These are phyloP conservation scores for Edaphochlamys debaryana DNA, from an alignment of 139 green algal species.

Conservation along the genomic window DNA sequence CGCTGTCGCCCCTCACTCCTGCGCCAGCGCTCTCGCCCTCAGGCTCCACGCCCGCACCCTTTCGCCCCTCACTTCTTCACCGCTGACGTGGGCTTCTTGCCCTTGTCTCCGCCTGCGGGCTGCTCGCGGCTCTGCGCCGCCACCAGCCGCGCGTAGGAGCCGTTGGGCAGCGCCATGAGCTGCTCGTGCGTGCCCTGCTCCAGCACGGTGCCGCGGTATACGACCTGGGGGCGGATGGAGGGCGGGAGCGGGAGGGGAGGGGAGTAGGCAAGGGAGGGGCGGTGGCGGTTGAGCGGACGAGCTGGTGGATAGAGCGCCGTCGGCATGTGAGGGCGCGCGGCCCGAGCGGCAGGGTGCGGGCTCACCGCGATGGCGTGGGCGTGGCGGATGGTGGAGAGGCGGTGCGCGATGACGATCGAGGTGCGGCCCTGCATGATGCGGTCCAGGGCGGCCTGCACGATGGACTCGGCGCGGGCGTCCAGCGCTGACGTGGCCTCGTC, in stretches of 20 bases:
- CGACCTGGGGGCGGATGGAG: conserved; percentile 34
- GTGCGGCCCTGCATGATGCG: conserved; percentile 77
- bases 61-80: no score
- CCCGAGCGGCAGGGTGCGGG: conserved; percentile 16
- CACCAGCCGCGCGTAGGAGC: conserved; percentile 76
- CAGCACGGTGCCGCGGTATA: conserved; percentile 60
- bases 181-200: conserved; percentile 68
- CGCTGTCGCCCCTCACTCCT: no score
- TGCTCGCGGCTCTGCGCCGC: conserved; percentile 60
- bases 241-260: no score
- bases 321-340: no score
- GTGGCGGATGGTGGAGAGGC: conserved; percentile 85
- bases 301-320: no score
- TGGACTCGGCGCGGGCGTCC: conserved; percentile 75
- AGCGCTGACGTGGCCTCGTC: conserved; percentile 65
- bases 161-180: conserved; percentile 59
- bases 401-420: conserved; percentile 92
- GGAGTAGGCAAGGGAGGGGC: no score
- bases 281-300: neutral
- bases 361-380: conserved; percentile 83
- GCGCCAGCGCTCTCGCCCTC: no score
- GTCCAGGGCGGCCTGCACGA: conserved; percentile 75
- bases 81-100: neutral
- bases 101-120: no score
- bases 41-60: no score